Base-by-base conservation (phyloP, 2,329 filamentous ascomycete species). In the Epichloe coenophiala region DNA sequence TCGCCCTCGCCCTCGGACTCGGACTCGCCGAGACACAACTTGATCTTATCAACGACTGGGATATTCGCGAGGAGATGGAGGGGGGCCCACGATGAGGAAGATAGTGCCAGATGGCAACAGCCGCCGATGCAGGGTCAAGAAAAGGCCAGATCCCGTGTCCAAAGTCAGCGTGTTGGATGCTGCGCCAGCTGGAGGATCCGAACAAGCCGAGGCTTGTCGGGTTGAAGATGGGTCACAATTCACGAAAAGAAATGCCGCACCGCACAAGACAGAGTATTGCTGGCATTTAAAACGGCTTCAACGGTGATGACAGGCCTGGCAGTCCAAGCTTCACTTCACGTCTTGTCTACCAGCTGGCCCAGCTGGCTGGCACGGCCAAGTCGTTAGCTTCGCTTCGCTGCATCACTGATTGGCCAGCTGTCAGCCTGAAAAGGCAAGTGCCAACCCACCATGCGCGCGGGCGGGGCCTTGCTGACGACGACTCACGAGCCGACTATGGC, bases 401-500 rank as follows among this genome's bases (percentile, higher is more conserved):
- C 35, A 8, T 21, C 31, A 11, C 44, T 45, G 48, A 49, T 49
- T 49, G 48, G 48, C 35, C 48, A 39, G 48, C 19, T n/a, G 21
- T 5, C 38, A 42, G 6, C 35, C 47, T 12, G 37, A 19, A 13
- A 3, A 19, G 47, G 23, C 21, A 40, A 35, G 37, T 23, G n/a
- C 17, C 23, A 9, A 12, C 5, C 23, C 23, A 31, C 27, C 31
- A 11, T 9, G 31, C 31, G 31, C 3, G 27, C 9, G 27, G 8
- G 8, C 8, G 27, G 27, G 27, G 27, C 27, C 27, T 31, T 4
- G 27, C 27, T 31, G 27, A 31, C 27, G 27, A 31, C 27, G 27
- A 31, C 27, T 23, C 23, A 23, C 23, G 47, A 5, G 54, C 38
- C 37, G 65, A 64, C 56, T 64, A 56, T 45, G 63, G 63, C 48